phyloP scores from a whole-genome alignment of 768 basidiomycete species.

The Kwoniella shandongensis region DNA sequence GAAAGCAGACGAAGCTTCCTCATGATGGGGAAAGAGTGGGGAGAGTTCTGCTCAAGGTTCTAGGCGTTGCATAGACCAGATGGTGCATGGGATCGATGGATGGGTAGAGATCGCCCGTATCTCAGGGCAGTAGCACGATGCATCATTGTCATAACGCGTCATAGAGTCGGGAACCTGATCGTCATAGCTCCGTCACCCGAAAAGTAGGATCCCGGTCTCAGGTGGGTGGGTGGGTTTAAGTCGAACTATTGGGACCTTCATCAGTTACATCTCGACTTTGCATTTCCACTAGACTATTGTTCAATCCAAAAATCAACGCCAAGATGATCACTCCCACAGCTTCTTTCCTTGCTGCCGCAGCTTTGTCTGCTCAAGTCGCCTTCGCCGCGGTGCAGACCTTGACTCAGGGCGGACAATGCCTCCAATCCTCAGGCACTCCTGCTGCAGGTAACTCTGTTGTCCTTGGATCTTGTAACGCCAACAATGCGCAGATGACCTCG shows the following conservation, averaged over 20 bases:
- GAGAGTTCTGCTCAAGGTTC: constrained; percentile 26
- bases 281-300: too few species aligned
- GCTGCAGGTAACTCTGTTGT: constrained; percentile 16
- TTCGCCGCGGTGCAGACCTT: constrained; percentile 26
- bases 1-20: constrained; percentile 21
- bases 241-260: too few species aligned
- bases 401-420: constrained; percentile 23
- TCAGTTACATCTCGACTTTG: too few species aligned
- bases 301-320: too few species aligned
- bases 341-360: constrained; percentile 16
- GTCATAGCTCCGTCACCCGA: too few species aligned
- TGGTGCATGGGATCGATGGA: too few species aligned
- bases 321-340: constrained; percentile 4
- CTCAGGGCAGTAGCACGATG: too few species aligned
- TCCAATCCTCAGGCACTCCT: constrained; percentile 22
- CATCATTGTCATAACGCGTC: too few species aligned
- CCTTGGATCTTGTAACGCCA: constrained; percentile 21
- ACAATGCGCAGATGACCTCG: constrained; percentile 18
- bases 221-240: too few species aligned
- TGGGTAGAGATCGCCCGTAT: too few species aligned
- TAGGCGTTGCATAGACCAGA: constrained; percentile 34
- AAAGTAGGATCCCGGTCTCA: too few species aligned
- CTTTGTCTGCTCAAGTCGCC: constrained; percentile 16
- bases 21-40: constrained; percentile 37
- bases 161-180: too few species aligned